Evolutionary conservation across 140 eudicot species (phyloP).

Genomic region (Oenanthe javanica): DNA sequence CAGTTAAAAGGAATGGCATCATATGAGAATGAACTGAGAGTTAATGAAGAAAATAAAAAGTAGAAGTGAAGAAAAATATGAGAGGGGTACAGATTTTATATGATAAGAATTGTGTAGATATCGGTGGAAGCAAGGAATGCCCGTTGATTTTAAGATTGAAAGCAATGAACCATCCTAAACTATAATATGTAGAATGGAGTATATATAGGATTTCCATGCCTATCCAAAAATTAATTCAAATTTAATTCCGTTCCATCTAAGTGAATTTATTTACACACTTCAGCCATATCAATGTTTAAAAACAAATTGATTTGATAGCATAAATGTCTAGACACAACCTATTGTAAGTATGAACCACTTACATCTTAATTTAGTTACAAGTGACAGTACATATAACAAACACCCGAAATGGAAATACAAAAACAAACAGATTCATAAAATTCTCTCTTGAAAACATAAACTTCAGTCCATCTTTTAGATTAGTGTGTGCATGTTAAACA

Average conservation of each 20-base stretch:
- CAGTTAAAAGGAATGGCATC: too few relatives aligned
- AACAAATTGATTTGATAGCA: background rate
- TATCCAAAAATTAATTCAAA: background rate
- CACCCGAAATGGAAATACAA: background rate
- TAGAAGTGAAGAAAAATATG: too few relatives aligned
- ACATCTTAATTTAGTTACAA: background rate
- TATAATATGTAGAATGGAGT: too few relatives aligned
- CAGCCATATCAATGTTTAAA: background rate
- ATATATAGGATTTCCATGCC: too few relatives aligned
- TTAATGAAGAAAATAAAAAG: too few relatives aligned
- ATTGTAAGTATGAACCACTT: background rate
- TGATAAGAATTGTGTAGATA: background rate
- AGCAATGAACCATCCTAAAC: background rate
- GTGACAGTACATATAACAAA: background rate
- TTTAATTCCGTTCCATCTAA: background rate
- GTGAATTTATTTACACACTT: background rate
- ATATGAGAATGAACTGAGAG: too few relatives aligned
- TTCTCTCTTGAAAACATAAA: background rate
- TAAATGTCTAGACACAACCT: background rate
- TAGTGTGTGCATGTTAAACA: background rate
- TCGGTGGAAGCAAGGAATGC: background rate
- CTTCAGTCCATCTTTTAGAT: background rate
- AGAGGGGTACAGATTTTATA: too few relatives aligned
- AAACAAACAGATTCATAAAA: background rate
- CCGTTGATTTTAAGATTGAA: background rate